phyloP scores from a whole-genome alignment of 768 basidiomycete genomes.

The Lactarius tabidus region DNA sequence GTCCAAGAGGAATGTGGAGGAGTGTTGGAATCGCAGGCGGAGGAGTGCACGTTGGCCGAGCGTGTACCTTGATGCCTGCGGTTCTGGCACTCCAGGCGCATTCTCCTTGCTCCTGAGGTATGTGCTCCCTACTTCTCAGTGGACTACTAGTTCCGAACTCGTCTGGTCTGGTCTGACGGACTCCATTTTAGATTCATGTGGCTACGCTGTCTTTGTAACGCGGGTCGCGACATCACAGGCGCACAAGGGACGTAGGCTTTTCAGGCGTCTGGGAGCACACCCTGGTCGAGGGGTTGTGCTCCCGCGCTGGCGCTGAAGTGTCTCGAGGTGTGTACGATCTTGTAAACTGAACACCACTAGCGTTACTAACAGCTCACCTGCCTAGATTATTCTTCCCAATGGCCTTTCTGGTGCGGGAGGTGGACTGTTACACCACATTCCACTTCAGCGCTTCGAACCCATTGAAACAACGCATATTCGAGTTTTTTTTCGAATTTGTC shows the following conservation, averaged over 20 bases:
- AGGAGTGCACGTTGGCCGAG: slow-evolving; percentile 13
- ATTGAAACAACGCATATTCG: not conserved
- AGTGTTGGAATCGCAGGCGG: not conserved
- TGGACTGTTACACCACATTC: not conserved
- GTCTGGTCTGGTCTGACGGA: not conserved
- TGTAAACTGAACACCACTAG: not conserved
- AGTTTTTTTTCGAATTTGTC: not conserved
- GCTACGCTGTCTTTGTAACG: not conserved
- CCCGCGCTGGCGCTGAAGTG: not conserved
- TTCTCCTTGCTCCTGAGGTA: not conserved
- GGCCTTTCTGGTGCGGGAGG: not conserved
- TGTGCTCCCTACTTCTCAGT: not conserved
- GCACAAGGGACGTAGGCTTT: not conserved
- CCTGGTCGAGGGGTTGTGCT: not conserved
- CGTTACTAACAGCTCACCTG: not conserved
- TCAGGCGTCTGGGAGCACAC: not conserved
- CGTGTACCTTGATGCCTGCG: not conserved
- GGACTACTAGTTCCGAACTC: not conserved
- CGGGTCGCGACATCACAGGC: not conserved
- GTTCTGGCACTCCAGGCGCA: not conserved
- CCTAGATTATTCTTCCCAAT: not conserved
- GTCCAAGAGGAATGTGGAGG: not conserved
- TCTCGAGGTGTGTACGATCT: not conserved
- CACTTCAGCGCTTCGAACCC: not conserved
- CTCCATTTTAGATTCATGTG: not conserved